Conservation (phyloP, 495 filamentous ascomycete genomes). For the Aspergillus sclerotiicarbonarius region DNA sequence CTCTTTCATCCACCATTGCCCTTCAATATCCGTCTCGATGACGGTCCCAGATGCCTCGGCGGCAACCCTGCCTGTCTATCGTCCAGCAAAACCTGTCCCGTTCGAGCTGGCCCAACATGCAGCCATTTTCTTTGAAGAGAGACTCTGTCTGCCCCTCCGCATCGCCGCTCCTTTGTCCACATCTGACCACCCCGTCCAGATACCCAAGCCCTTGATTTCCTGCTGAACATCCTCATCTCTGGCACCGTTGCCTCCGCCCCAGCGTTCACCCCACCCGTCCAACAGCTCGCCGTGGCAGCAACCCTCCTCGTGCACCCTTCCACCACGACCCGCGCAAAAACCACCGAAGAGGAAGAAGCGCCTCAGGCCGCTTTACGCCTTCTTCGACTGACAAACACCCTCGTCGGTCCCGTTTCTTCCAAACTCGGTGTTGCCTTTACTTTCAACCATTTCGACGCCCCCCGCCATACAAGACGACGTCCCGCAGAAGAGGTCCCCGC, state of each 20-base stretch:
- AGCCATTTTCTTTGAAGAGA: constrained; percentile 73
- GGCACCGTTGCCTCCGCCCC: constrained; percentile 45
- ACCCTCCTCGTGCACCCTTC: constrained; percentile 70
- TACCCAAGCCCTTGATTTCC: constrained; percentile 63
- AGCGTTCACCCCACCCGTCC: constrained; percentile 49
- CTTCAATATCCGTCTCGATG: constrained; percentile 10
- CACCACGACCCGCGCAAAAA: constrained; percentile 61
- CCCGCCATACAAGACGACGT: constrained; percentile 34
- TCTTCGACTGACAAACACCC: constrained; percentile 53
- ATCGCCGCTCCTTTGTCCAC: background rate
- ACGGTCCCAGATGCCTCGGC: constrained; percentile 21
- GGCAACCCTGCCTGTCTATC: constrained; percentile 36
- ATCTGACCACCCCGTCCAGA: constrained; percentile 47
- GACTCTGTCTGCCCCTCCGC: constrained; percentile 52
- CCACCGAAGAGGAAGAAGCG: constrained; percentile 49
- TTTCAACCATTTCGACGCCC: constrained; percentile 42
- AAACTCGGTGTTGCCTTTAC: constrained; percentile 52
- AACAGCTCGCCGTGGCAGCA: constrained; percentile 63
- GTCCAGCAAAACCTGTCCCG: constrained; percentile 52
- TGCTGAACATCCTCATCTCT: constrained; percentile 61
- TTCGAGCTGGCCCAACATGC: constrained; percentile 63
- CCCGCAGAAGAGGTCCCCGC: constrained; percentile 20
- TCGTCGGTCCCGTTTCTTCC: constrained; percentile 51
- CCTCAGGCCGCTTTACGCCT: constrained; percentile 55
- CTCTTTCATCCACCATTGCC: background rate